A percentile compares a stretch with the other conserved stretches of the same genome.
phyloP scores from a whole-genome alignment of 345 rosid species.

The Cardamine chenopodiifolia region DNA sequence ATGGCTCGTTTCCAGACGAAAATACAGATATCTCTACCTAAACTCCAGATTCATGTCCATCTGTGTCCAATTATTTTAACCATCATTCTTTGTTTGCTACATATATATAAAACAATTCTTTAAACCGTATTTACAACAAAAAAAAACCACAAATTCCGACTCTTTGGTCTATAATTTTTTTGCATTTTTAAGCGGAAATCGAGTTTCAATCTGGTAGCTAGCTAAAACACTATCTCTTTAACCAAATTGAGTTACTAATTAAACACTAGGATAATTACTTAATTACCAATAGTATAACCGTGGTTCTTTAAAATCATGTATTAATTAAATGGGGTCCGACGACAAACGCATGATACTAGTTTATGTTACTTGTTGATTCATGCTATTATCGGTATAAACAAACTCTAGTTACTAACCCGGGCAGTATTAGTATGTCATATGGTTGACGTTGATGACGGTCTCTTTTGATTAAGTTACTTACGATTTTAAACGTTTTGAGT shows the following conservation, averaged over 20 bases:
- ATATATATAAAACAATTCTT: neutral
- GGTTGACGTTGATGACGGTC: neutral
- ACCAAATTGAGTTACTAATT: neutral
- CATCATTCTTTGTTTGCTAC: constrained; percentile 26
- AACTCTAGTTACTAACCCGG: neutral
- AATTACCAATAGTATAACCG: neutral
- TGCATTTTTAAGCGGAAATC: neutral
- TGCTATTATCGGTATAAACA: neutral
- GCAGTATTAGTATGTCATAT: neutral
- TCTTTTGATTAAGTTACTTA: neutral
- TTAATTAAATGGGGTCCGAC: neutral
- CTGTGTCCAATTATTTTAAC: constrained; percentile 30
- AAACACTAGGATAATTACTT: neutral
- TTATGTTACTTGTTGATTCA: constrained; percentile 2
- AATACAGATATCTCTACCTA: constrained; percentile 35
- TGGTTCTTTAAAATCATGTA: neutral
- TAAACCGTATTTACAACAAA: neutral
- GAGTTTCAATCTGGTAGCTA: neutral
- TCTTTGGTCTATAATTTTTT: neutral
- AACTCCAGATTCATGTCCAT: constrained; percentile 40
- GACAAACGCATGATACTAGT: constrained; percentile 14
- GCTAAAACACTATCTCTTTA: neutral
- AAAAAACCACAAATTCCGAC: neutral
- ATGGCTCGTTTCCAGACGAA: constrained; percentile 34
- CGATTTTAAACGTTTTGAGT: neutral